Evolutionary conservation across 164 flowering plant species (phyloP).

Genomic region (Malania oleifera): DNA sequence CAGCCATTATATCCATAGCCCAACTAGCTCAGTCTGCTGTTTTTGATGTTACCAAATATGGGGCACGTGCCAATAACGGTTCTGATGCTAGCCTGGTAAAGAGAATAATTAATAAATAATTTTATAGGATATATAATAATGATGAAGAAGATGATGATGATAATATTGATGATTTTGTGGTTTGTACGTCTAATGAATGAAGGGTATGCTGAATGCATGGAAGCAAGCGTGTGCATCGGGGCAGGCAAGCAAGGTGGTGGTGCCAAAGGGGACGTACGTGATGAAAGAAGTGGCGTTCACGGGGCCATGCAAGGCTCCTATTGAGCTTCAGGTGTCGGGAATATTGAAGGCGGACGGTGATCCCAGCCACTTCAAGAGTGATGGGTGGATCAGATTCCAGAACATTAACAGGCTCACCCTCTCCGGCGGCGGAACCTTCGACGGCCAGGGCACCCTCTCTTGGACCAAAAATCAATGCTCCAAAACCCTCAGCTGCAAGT

Average conservation of each 20-base stretch:
- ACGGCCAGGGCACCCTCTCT: slow-evolving; percentile 28
- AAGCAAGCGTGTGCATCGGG: slow-evolving; percentile 14
- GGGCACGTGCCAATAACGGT: slow-evolving; percentile 22
- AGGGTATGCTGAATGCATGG: slow-evolving; percentile 25
- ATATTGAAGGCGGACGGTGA: background rate
- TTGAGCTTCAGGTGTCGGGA: background rate
- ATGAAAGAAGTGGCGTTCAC: slow-evolving; percentile 14
- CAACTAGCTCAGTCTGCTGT: background rate
- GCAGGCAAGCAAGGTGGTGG: background rate
- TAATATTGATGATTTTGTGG: too few species aligned
- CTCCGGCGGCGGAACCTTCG: slow-evolving; percentile 31
- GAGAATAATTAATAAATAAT: too few species aligned
- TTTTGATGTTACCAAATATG: slow-evolving; percentile 18
- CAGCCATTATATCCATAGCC: too few species aligned
- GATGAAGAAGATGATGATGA: too few species aligned
- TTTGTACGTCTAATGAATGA: too few species aligned
- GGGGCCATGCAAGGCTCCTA: slow-evolving; percentile 36
- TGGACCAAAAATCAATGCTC: slow-evolving; percentile 23
- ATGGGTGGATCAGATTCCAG: slow-evolving; percentile 9
- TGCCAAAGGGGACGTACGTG: slow-evolving; percentile 20
- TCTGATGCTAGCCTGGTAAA: slow-evolving; percentile 20
- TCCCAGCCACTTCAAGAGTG: background rate
- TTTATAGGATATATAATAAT: too few species aligned
- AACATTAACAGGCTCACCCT: slow-evolving; percentile 15
- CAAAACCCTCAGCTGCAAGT: slow-evolving; percentile 8